These are phyloP conservation scores for Micractinium conductrix DNA, from an alignment of 139 green algal species.

Conservation along the genomic window DNA sequence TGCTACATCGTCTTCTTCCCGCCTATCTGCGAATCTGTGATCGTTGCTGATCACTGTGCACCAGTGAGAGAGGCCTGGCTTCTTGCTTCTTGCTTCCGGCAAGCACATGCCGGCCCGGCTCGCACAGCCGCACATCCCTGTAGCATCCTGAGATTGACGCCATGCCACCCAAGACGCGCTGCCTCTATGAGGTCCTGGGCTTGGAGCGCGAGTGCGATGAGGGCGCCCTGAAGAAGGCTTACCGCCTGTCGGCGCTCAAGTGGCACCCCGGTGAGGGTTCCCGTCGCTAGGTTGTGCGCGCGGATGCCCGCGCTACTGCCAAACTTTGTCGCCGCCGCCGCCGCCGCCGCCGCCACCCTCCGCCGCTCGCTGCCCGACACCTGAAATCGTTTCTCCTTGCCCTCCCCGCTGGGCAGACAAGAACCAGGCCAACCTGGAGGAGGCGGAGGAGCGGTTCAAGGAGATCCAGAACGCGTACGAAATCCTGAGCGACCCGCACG, in stretches of 20 bases:
- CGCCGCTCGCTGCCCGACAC: too few species aligned
- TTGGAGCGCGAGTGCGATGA: constrained; percentile 70
- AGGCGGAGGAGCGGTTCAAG: constrained; percentile 88
- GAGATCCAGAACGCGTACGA: constrained; percentile 97
- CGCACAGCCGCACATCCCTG: too few species aligned
- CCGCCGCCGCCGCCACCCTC: neutral
- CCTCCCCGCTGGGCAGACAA: constrained; percentile 76
- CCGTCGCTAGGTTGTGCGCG: neutral
- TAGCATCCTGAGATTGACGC: too few species aligned
- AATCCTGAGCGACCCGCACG: constrained; percentile 92
- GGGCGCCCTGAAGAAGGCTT: constrained; percentile 75
- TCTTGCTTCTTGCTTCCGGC: too few species aligned
- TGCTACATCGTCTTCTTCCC: too few species aligned
- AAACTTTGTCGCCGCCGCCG: neutral
- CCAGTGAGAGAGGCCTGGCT: too few species aligned
- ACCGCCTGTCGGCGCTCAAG: constrained; percentile 62
- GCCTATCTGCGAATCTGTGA: too few species aligned
- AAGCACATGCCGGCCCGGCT: too few species aligned
- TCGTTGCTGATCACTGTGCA: too few species aligned
- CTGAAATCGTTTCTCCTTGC: neutral
- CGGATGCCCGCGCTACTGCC: neutral
- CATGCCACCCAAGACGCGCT: constrained; percentile 46
- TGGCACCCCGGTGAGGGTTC: constrained; percentile 56
- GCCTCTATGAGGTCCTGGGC: constrained; percentile 87
- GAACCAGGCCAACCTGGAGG: constrained; percentile 73